phyloP scores from a whole-genome alignment of 1,284 basidiomycete genomes.

The Heterobasidion annosum region DNA sequence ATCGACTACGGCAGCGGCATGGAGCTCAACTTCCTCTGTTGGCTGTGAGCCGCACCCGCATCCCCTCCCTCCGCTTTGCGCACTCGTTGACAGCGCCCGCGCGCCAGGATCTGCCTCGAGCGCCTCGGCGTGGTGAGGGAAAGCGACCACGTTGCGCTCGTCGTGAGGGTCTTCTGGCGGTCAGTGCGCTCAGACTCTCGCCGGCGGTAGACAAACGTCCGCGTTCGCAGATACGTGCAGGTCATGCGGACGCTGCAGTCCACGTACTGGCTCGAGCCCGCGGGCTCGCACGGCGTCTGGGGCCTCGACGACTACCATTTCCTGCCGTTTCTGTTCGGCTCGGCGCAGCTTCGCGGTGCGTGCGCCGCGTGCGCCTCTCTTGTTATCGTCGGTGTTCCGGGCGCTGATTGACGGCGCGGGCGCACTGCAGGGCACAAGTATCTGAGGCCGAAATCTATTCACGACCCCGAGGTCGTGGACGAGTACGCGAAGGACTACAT shows the following conservation, averaged over 20 bases:
- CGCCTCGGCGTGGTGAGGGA: conserved; percentile 61
- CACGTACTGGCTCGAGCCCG: conserved; percentile 96
- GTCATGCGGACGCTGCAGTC: conserved; percentile 90
- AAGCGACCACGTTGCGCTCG: conserved; percentile 71
- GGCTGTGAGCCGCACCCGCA: conserved; percentile 60
- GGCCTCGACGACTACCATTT: conserved; percentile 98
- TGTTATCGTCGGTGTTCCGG: background rate
- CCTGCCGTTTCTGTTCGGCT: conserved; percentile 88
- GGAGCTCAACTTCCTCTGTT: conserved; percentile 97
- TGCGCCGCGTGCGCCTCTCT: background rate
- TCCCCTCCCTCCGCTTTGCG: background rate
- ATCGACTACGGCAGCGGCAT: conserved; percentile 99
- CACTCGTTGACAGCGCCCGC: conserved; percentile 1
- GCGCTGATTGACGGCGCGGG: too few species aligned
- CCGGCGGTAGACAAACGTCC: too few species aligned
- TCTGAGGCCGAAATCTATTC: conserved; percentile 88
- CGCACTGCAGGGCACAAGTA: conserved; percentile 69
- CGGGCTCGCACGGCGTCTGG: conserved; percentile 97
- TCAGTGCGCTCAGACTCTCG: conserved; percentile 19
- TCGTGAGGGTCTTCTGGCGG: conserved; percentile 89
- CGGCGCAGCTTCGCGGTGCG: conserved; percentile 71
- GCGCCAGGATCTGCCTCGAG: conserved; percentile 69
- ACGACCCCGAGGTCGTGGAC: conserved; percentile 88
- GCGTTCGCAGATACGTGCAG: conserved; percentile 60
- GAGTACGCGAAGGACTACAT: conserved; percentile 92